phyloP scores from a whole-genome alignment of 1,284 basidiomycete species.

The Naganishia albida region DNA sequence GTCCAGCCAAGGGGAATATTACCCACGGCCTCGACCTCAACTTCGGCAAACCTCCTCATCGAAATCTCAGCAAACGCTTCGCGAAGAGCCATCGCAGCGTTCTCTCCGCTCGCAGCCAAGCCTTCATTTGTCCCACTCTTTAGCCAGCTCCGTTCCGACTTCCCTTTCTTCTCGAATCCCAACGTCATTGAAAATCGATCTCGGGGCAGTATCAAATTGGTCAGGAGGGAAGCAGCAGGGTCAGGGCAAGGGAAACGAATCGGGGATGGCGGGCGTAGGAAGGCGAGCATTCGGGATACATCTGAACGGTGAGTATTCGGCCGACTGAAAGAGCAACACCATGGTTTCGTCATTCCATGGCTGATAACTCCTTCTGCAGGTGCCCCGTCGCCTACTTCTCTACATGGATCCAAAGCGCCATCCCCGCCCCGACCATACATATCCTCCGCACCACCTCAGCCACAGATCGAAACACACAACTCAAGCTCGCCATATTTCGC shows the following conservation, averaged over 20 bases:
- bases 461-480: neutral
- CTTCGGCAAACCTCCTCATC: constrained; percentile 46
- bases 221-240: neutral
- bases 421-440: constrained; percentile 6
- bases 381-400: constrained; percentile 19
- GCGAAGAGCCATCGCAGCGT: constrained; percentile 40
- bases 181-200: constrained; percentile 24
- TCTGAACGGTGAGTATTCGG: constrained; percentile 8
- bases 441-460: neutral
- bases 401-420: neutral
- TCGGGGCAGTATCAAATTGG: constrained; percentile 20
- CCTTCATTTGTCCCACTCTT: constrained; percentile 41
- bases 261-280: constrained; percentile 87
- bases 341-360: neutral
- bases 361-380: constrained; percentile 29
- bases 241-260: constrained; percentile 64
- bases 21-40: constrained; percentile 34
- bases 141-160: constrained; percentile 39
- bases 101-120: constrained; percentile 34
- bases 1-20: constrained; percentile 33
- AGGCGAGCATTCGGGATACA: constrained; percentile 71
- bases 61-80: constrained; percentile 42
- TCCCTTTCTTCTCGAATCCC: constrained; percentile 16
- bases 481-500: constrained; percentile 19
- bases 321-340: neutral